Evolutionary conservation across 1,284 basidiomycete species (phyloP), one percentile per base, ranked within the genome.

Genomic region (Ustilago tritici): DNA sequence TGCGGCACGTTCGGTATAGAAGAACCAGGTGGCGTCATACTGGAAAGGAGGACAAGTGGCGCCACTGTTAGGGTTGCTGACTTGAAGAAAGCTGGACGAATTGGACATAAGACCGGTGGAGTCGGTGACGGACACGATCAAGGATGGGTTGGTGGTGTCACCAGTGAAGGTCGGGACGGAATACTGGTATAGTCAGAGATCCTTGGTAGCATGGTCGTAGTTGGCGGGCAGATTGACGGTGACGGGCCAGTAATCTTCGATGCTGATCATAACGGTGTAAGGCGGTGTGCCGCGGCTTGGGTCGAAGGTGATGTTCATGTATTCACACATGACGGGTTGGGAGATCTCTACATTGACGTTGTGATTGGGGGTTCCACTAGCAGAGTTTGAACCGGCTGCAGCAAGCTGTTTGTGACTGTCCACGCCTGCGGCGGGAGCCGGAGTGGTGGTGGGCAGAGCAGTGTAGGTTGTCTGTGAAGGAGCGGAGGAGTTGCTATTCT

Each of bases 221-320:
- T 61, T 65, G 2, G 59, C 46, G 1, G 77, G 70, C 4, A 82
- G 53, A n/a, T 40, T 53, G 56, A 81, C 32, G 10, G 59, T 65
- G 65, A 76, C 60, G 6, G 80, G 72, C 60, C 65, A 78, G 62
- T 74, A 82, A 43, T 76, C 72, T 40, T 72, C 74, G 49, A 68
- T 46, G 64, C 62, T 70, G 54, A 80, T 68, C 76, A 79, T 78
- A 78, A 82, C 52, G 0, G 77, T 76, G 49, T 78, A 82, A 4
- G 81, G 81, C 3, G 81, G 75, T 9, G 56, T 76, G 31, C 79
- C 81, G 17, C 53, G 52, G 50, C 68, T 65, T 2, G 79, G 77
- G 28, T 79, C 69, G 23, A 79, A 82, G 28, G 79, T 81, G 69
- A 82, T 81, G 65, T 81, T 78, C 64, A 82, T 67, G 38, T 61